Evolutionary conservation across 805 yeast genomes (phyloP).

Genomic region (Cyberlindnera xylosilytica): DNA sequence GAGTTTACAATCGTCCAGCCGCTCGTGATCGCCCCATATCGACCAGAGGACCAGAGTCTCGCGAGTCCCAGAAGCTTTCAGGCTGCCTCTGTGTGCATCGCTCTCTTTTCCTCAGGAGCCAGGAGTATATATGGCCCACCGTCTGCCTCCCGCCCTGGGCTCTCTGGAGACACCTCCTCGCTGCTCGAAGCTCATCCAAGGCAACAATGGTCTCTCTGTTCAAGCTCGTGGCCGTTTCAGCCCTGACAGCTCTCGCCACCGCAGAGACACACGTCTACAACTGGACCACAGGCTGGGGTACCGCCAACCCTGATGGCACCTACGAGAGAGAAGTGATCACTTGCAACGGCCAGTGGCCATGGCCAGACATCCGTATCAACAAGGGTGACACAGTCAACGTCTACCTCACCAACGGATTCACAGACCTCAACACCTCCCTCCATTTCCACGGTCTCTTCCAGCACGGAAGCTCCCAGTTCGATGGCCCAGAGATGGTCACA

Average conservation of each 20-base stretch:
- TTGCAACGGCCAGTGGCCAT: constrained; percentile 61
- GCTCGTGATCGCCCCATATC: too few relatives aligned
- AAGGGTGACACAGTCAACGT: constrained; percentile 78
- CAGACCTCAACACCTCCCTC: constrained; percentile 58
- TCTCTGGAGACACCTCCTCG: neutral
- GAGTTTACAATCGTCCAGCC: too few relatives aligned
- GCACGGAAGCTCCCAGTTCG: constrained; percentile 73
- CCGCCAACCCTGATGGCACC: constrained; percentile 39
- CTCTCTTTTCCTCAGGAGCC: neutral
- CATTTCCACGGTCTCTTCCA: constrained; percentile 94
- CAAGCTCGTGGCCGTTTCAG: constrained; percentile 7
- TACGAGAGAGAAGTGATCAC: constrained; percentile 39
- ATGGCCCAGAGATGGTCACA: constrained; percentile 84
- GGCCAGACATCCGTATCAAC: constrained; percentile 77
- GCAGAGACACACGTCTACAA: constrained; percentile 55
- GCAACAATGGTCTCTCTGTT: constrained; percentile 10
- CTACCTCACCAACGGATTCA: constrained; percentile 71
- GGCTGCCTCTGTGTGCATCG: neutral
- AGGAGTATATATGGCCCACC: neutral
- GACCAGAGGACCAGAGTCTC: too few relatives aligned
- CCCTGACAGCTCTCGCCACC: constrained; percentile 8
- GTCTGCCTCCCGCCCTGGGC: neutral
- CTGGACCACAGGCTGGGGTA: constrained; percentile 64
- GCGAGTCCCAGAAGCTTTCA: neutral
- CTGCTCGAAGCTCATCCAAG: neutral